Percentiles rank a stretch among this genome's conserved stretches.
Evolutionary conservation across 228 moss, liverwort and hornwort genomes (phyloP).

Genomic region (Sphagnum magellanicum): DNA sequence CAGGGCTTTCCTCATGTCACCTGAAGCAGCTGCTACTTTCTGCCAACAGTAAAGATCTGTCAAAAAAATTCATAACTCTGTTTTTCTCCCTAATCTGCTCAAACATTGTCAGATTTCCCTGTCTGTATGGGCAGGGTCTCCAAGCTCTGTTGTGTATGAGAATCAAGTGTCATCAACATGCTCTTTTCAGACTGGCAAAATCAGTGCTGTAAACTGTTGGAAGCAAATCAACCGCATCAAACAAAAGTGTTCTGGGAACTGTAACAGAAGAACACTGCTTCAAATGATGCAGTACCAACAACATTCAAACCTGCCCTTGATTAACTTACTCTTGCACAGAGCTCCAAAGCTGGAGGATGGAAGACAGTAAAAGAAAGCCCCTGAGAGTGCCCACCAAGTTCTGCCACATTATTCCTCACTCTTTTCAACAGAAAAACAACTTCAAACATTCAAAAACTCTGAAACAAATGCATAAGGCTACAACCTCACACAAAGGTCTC

Average conservation of each 20-base stretch:
- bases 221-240: neutral
- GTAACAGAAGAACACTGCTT: neutral
- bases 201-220: too few species aligned
- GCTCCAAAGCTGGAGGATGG: slow-evolving; percentile 66
- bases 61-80: too few species aligned
- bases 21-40: slow-evolving; percentile 87
- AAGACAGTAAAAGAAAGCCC: slow-evolving; percentile 56
- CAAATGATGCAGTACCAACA: too few species aligned
- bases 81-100: too few species aligned
- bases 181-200: too few species aligned
- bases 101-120: too few species aligned
- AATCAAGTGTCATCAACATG: too few species aligned
- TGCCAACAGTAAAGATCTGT: slow-evolving; percentile 11
- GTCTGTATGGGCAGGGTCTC: too few species aligned
- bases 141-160: too few species aligned
- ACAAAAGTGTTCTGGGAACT: neutral
- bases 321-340: slow-evolving; percentile 78
- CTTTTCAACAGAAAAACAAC: neutral
- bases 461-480: neutral
- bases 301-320: too few species aligned
- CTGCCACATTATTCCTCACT: neutral
- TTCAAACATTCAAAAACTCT: neutral
- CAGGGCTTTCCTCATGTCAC: slow-evolving; percentile 95
- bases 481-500: too few species aligned
- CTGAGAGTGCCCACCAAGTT: slow-evolving; percentile 21